A percentile compares a stretch with the other conserved stretches of the same genome.
phyloP scores from a whole-genome alignment of 2,329 filamentous ascomycete species.

The Lachnellula hyalina region DNA sequence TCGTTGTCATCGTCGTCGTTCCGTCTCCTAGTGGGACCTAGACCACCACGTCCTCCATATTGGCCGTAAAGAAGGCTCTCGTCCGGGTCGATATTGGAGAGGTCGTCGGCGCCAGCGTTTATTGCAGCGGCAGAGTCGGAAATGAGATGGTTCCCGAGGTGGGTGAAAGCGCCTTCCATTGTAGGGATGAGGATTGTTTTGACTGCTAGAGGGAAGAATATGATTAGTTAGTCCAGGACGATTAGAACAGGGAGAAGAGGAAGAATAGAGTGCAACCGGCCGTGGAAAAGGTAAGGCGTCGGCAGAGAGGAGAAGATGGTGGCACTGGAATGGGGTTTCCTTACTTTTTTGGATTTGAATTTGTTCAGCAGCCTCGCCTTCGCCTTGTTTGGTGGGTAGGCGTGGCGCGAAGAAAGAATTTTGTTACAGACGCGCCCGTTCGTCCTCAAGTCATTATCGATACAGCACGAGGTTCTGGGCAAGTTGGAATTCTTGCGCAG shows the following conservation, averaged over 20 bases:
- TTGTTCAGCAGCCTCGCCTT: conserved; percentile 23
- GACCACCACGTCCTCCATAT: conserved; percentile 52
- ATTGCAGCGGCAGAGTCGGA: conserved; percentile 81
- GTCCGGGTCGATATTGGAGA: conserved; percentile 67
- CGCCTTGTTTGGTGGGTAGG: conserved; percentile 3
- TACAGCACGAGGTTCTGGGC: neutral
- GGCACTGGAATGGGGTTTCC: conserved; percentile 3
- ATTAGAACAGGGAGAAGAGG: no score
- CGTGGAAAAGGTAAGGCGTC: neutral
- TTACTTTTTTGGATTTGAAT: conserved; percentile 13
- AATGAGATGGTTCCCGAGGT: conserved; percentile 80
- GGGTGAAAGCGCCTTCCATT: conserved; percentile 86
- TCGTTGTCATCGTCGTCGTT: conserved; percentile 88
- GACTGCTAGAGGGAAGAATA: neutral
- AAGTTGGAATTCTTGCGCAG: conserved; percentile 7
- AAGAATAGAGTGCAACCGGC: no score
- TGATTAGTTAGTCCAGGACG: no score
- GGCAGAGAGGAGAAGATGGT: neutral
- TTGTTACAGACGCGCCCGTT: conserved; percentile 19
- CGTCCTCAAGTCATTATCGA: conserved; percentile 30
- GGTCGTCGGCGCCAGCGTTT: conserved; percentile 72
- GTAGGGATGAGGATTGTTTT: conserved; percentile 9
- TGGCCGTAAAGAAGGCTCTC: conserved; percentile 75
- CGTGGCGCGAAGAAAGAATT: conserved; percentile 25
- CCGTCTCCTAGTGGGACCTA: conserved; percentile 49